Percentiles rank a stretch among this genome's conserved stretches.
Conservation (phyloP, 257 asterid genomes). For the Lantana camara region DNA sequence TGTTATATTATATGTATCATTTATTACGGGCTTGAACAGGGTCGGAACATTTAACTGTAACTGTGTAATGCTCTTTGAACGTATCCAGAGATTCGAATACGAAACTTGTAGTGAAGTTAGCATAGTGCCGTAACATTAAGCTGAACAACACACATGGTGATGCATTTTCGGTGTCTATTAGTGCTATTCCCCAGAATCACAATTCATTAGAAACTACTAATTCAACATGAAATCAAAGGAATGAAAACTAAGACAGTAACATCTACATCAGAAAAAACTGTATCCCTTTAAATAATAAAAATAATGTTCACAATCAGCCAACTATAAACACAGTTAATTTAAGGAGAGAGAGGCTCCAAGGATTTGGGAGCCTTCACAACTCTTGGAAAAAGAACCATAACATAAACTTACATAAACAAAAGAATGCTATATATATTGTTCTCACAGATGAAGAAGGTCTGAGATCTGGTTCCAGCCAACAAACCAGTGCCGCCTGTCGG, state of each 20-base stretch:
- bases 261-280: background rate
- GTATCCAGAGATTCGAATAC: no score
- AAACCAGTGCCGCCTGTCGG: constrained; percentile 82
- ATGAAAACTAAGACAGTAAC: background rate
- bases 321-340: background rate
- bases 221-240: background rate
- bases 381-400: constrained; percentile 19
- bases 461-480: constrained; percentile 89
- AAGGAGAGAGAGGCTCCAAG: constrained; percentile 30
- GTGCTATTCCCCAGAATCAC: no score
- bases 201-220: background rate
- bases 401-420: constrained; percentile 36
- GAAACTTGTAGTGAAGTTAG: no score
- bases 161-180: no score
- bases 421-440: constrained; percentile 13
- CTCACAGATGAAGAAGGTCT: constrained; percentile 74
- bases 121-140: no score
- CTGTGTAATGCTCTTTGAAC: no score
- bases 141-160: no score
- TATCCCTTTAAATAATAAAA: background rate
- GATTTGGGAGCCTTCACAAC: constrained; percentile 40
- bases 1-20: no score
- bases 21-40: no score
- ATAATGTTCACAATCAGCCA: constrained; percentile 3
- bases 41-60: no score